Evolutionary conservation across 2,329 filamentous ascomycete genomes (phyloP), one percentile per base, ranked within the genome.

Genomic region (Diaporthe eres): DNA sequence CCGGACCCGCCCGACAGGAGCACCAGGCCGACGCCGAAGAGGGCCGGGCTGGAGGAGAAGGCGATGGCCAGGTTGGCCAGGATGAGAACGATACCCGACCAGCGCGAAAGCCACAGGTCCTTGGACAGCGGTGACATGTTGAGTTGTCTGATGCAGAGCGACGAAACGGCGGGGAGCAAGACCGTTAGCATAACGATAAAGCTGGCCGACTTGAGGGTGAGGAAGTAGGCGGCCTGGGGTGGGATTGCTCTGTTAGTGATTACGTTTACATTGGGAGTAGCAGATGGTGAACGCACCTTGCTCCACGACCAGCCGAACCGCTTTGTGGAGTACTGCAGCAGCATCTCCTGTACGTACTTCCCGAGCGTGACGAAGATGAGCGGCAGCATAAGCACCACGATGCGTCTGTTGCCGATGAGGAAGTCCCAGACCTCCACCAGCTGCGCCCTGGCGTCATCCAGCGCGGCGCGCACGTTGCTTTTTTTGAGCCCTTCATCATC

Each of bases 311-410:
- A 87, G 42, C 81, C 71, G 79, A 89, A 91, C 8, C 88, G 85
- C 65, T 86, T 87, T 1, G 86, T 87, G 72, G 88, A 84, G 78
- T 91, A 91, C 78, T 91, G 90, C 3, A 91, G 78, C 8, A 90
- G 75, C 31, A 88, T 76, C 5, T 84, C 83, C 67, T 82, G 80
- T 34, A 82, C 80, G 60, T 81, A 82, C 58, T 84, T 83, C 34
- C 83, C 80, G 0, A 82, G 55, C 7, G 85, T 72, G 12, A 82
- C 80, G 19, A 85, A 80, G 1, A 80, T 79, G 22, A 86, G 81
- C 0, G 85, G 83, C 2, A 84, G 5, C 25, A 87, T 82, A 5
- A 89, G 82, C 17, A 85, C 74, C 65, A 85, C 79, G 34, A 87
- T 78, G 19, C 79, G 81, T 75, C 79, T 82, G 8, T 87, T 87